A percentile compares a stretch with the other conserved stretches of the same genome.
Conservation (phyloP, 2,329 filamentous ascomycete genomes). For the Cordyceps tenuipes region DNA sequence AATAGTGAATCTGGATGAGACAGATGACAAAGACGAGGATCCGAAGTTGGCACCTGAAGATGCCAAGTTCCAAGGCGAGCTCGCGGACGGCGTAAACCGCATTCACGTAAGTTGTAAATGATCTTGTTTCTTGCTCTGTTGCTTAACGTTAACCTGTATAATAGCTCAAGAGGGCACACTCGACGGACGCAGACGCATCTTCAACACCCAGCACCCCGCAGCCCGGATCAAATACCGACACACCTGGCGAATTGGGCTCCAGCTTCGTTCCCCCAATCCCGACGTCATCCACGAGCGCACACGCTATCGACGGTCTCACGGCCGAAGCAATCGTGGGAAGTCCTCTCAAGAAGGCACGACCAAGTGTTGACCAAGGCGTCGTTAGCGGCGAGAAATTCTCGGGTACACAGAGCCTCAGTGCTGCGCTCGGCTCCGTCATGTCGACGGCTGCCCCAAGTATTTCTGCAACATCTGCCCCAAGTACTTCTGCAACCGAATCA, state of each 20-base stretch:
- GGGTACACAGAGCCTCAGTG: conserved; percentile 26
- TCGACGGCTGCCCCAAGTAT: conserved; percentile 19
- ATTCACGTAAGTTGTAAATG: conserved; percentile 55
- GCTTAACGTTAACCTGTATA: conserved; percentile 17
- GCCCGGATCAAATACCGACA: conserved; percentile 34
- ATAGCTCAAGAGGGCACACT: conserved; percentile 75
- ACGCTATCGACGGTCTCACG: conserved; percentile 24
- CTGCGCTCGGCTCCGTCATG: conserved; percentile 25
- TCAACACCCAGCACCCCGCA: conserved; percentile 24
- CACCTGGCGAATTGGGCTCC: conserved; percentile 20
- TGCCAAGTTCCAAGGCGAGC: conserved; percentile 60
- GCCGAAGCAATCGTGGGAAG: conserved; percentile 49
- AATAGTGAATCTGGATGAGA: conserved; percentile 56
- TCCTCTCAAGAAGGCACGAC: conserved; percentile 67
- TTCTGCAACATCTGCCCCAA: conserved; percentile 16
- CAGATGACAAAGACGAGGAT: conserved; percentile 53
- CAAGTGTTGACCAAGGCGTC: conserved; percentile 37
- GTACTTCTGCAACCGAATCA: conserved; percentile 16
- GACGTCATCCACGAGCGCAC: conserved; percentile 15
- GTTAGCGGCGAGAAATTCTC: conserved; percentile 19
- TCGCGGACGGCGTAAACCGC: conserved; percentile 72
- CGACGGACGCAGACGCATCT: conserved; percentile 54
- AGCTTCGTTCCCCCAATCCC: conserved; percentile 12
- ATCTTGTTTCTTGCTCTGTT: background rate
- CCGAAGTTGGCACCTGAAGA: conserved; percentile 61